Evolutionary conservation across 2,329 filamentous ascomycete genomes (phyloP).

Genomic region (Epichloe typhina): DNA sequence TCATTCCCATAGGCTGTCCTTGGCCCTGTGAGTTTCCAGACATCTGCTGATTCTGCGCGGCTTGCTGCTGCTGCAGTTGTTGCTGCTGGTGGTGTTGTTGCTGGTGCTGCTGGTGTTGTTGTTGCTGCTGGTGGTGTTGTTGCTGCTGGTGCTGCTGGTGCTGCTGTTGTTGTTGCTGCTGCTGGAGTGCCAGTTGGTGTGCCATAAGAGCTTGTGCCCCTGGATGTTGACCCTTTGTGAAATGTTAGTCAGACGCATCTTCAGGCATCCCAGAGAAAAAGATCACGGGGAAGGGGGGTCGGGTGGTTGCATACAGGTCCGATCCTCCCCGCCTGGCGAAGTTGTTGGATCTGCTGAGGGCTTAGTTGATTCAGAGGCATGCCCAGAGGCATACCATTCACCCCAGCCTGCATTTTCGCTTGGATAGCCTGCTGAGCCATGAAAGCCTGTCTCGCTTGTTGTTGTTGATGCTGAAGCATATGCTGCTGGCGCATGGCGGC

Average conservation of each 20-base stretch:
- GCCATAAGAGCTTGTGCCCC: too few relatives aligned
- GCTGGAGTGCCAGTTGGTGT: slow-evolving; percentile 8
- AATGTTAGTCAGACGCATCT: too few relatives aligned
- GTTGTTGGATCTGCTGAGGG: slow-evolving; percentile 36
- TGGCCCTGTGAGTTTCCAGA: slow-evolving; percentile 22
- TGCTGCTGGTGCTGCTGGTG: slow-evolving; percentile 15
- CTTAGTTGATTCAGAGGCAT: slow-evolving; percentile 36
- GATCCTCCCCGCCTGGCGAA: slow-evolving; percentile 28
- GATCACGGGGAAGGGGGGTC: not conserved
- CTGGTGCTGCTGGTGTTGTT: slow-evolving; percentile 19
- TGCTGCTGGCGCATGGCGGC: slow-evolving; percentile 40
- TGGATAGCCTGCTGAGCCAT: slow-evolving; percentile 43
- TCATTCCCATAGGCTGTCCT: slow-evolving; percentile 36
- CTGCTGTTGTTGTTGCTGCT: slow-evolving; percentile 19
- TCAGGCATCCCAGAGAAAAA: too few relatives aligned
- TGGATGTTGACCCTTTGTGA: too few relatives aligned
- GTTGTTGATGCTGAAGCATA: slow-evolving; percentile 42
- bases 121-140: slow-evolving; percentile 16
- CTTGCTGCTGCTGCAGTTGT: slow-evolving; percentile 19
- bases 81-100: slow-evolving; percentile 27
- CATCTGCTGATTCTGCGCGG: slow-evolving; percentile 24
- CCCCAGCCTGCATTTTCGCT: slow-evolving; percentile 33
- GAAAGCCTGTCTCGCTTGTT: slow-evolving; percentile 36
- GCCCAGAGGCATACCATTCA: slow-evolving; percentile 35
- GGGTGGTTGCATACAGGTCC: slow-evolving; percentile 25